These are phyloP conservation scores for Epichloe coenophiala DNA, from an alignment of 2,329 filamentous ascomycete genomes.

Conservation along the genomic window DNA sequence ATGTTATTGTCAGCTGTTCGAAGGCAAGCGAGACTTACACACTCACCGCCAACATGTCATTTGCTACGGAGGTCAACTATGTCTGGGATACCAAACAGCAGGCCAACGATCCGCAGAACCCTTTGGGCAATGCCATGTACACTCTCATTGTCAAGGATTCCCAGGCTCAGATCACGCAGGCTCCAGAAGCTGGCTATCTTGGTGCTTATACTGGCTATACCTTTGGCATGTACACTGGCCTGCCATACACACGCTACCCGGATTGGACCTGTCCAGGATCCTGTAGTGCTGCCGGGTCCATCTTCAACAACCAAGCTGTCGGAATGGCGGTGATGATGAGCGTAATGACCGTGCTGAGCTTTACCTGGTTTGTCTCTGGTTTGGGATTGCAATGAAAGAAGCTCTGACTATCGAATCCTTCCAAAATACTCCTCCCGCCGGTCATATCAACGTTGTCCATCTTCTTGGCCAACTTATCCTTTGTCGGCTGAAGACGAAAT, in stretches of 20 bases:
- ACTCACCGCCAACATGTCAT: constrained; percentile 50
- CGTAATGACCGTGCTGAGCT: constrained; percentile 42
- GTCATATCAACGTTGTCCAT: neutral
- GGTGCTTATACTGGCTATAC: constrained; percentile 32
- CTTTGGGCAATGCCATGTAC: constrained; percentile 41
- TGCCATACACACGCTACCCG: constrained; percentile 35
- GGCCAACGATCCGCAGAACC: constrained; percentile 28
- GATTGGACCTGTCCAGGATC: constrained; percentile 44
- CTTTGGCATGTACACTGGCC: constrained; percentile 44
- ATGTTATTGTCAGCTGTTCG: constrained; percentile 45
- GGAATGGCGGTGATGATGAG: constrained; percentile 40
- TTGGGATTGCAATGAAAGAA: constrained; percentile 22
- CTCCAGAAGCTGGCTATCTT: constrained; percentile 42
- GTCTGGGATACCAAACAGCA: constrained; percentile 46
- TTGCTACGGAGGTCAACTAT: constrained; percentile 33
- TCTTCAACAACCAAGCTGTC: constrained; percentile 33
- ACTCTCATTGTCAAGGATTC: constrained; percentile 50
- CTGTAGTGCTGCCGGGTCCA: constrained; percentile 39
- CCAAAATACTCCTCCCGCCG: neutral
- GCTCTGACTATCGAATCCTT: neutral
- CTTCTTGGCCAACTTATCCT: neutral
- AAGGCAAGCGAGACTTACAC: constrained; percentile 41
- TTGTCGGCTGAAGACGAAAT: neutral
- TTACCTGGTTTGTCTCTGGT: constrained; percentile 51
- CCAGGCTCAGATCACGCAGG: constrained; percentile 34